Base-by-base conservation (phyloP, 1,284 basidiomycete species). In the Fomitopsis betulina region DNA sequence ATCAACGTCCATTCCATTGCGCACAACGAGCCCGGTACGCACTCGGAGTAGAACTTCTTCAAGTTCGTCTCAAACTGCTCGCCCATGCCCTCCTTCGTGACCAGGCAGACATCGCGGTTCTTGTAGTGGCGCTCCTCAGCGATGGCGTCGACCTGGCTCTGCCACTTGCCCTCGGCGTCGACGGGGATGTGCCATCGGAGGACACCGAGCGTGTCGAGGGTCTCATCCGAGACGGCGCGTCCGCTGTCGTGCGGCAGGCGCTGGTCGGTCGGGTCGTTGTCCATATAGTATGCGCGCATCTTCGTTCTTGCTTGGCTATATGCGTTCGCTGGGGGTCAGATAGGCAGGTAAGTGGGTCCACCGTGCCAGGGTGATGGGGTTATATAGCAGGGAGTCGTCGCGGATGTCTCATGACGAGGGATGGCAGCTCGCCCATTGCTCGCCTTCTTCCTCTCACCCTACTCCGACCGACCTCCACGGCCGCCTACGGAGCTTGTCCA, bases 261-360 rank as follows among this genome's bases (percentile, higher is more conserved):
- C 68, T 92, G 91, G 73, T 94, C 90, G 50, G 87, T 89, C 45
- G 84, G 80, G 39, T 85, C 53, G 69, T 91, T 81, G 75, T 94
- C 91, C 70, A 80, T 93, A 75, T 90, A 87, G 79, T 93, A 93
- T 17, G 89, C 87, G 59, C 83, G 84, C 91, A 93, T 93, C 40
- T 37, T 53, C 32, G 32, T 12, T 33, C 32, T 33, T 33, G 52
- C 51, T 53, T 15, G 32, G 12, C 9, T 35, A 15, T 50, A 15
- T 50, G 13, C 42, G 19, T 50, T 21, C 42, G 19, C n/a, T 50
- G 8, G 27, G 30, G 30, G 32, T 32, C 30, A 19, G 32, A 35
- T 32, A 47, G 3, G 40, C 19, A 9, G 40, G 19, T 17, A 19
- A 21, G 47, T 17, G 47, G 5, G 30, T 33, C 47, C 30, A 30